Base-by-base conservation (phyloP, 371 early-diverging fungal species). In the Lichtheimia ramosa region DNA sequence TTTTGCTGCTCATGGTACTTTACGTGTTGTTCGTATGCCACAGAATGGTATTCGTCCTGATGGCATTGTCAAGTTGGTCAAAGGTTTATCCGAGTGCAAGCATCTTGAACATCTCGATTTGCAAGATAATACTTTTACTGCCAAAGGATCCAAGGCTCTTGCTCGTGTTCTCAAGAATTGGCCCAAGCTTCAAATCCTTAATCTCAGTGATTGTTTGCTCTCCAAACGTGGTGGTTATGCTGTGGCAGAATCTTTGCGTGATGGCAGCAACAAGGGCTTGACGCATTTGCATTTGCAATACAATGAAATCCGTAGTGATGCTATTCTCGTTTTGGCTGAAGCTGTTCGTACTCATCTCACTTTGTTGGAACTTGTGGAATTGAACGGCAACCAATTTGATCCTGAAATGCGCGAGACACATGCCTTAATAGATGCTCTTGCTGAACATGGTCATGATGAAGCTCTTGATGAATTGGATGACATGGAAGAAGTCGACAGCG, bases 11-110 rank as follows among this genome's bases (percentile, higher is more conserved):
- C 92, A 94, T 58, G 87, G 83, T 23, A 82, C 83, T 1, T 67
- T 98, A 40, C 78, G 75, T 39, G 89, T 90, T 48, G 83, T 98
- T n/a, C 86, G 92, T 57, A 89, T 98, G 88, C 96, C 96, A 27
- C 97, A 98, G 72, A 96, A 98, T 71, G 95, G 96, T 57, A 98
- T 98, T 61, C 92, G 97, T 23, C 91, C 95, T 12, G 96, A 94
- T 42, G 97, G 98, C 60, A 89, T 97, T 54, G 71, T 68, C 18
- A 79, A 79, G 58, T 71, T 98, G 42, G 73, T 92, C 21, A 68
- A 69, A n/a, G 91, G 92, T 10, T 71, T 97, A 12, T 68, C 83
- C 15, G 54, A 70, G n/a, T 93, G 93, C 77, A 74, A 77, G 24
- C 64, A 77, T 18, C 70, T 98, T 51, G 81, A 86, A 54, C 80